Conservation (phyloP, 2,329 filamentous ascomycete genomes). For the Pseudodiploospora longispora region DNA sequence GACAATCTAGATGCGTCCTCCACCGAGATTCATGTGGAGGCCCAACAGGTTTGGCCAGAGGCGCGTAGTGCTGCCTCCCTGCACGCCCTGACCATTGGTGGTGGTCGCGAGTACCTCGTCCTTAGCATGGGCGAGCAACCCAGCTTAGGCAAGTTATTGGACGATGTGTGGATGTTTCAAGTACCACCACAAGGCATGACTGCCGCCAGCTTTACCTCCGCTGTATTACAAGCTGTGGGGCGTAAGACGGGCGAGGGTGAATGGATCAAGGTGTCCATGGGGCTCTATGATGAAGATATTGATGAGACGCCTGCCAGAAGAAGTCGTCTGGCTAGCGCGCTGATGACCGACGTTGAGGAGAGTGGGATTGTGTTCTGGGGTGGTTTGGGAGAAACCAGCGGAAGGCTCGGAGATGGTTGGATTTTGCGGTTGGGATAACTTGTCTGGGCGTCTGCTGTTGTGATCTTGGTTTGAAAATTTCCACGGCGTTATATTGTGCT, state of each 20-base stretch:
- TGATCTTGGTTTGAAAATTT: slow-evolving; percentile 5
- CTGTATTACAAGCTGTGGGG: slow-evolving; percentile 45
- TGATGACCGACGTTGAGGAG: slow-evolving; percentile 51
- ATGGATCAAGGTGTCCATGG: slow-evolving; percentile 43
- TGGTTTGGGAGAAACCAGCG: slow-evolving; percentile 43
- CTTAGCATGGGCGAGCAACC: slow-evolving; percentile 52
- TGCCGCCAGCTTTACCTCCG: slow-evolving; percentile 46
- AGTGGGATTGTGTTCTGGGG: slow-evolving; percentile 54
- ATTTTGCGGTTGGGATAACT: slow-evolving; percentile 45
- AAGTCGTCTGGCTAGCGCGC: slow-evolving; percentile 50
- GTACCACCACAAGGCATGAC: slow-evolving; percentile 48
- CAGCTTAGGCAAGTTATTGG: slow-evolving; percentile 45
- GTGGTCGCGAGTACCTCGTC: slow-evolving; percentile 54
- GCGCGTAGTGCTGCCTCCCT: slow-evolving; percentile 46
- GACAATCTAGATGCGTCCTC: slow-evolving; percentile 23
- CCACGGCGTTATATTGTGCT: slow-evolving; percentile 15
- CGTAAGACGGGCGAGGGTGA: slow-evolving; percentile 48
- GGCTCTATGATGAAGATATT: slow-evolving; percentile 45
- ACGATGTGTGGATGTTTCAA: slow-evolving; percentile 58
- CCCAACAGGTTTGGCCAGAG: slow-evolving; percentile 39
- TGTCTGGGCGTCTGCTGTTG: background rate
- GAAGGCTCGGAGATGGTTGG: slow-evolving; percentile 54
- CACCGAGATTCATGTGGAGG: slow-evolving; percentile 27
- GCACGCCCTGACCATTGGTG: slow-evolving; percentile 48
- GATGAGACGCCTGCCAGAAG: slow-evolving; percentile 42